These are phyloP conservation scores for Termitomyces sp. DNA, from an alignment of 768 basidiomycete genomes.

Conservation along the genomic window DNA sequence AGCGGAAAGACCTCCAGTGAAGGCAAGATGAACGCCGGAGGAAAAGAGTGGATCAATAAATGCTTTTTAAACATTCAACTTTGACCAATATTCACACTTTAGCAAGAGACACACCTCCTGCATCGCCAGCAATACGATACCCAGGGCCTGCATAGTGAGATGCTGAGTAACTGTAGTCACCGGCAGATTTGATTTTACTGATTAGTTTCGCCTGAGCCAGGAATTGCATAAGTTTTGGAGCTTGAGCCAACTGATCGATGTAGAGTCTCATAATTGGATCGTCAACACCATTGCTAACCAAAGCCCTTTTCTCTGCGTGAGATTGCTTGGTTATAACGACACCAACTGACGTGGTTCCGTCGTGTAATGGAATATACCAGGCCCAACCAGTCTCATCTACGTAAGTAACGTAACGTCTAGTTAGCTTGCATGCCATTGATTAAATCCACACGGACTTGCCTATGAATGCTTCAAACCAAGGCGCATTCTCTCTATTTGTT, in stretches of 20 bases:
- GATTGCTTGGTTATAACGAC: conserved; percentile 37
- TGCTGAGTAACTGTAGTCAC: not conserved
- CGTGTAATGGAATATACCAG: conserved; percentile 51
- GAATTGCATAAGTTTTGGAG: not conserved
- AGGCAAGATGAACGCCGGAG: conserved; percentile 28
- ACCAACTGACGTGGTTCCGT: conserved; percentile 45
- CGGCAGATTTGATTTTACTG: conserved; percentile 14
- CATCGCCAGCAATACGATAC: conserved; percentile 29
- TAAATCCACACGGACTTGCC: conserved; percentile 25
- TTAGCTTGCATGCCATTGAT: not conserved
- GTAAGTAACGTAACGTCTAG: not conserved
- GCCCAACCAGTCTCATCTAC: conserved; percentile 50
- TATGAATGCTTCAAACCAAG: conserved; percentile 50
- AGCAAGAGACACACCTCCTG: conserved; percentile 26
- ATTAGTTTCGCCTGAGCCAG: conserved; percentile 20
- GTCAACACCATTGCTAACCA: conserved; percentile 7
- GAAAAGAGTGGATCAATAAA: conserved; percentile 40
- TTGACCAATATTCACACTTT: not conserved
- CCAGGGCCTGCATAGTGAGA: not conserved
- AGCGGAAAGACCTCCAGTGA: conserved; percentile 25
- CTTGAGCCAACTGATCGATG: conserved; percentile 15
- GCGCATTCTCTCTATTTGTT: conserved; percentile 36
- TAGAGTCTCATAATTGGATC: conserved; percentile 31
- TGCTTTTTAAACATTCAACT: conserved; percentile 17
- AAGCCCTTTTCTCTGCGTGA: conserved; percentile 26